Base-by-base conservation (phyloP, 257 asterid species). In the Gardenia jasminoides region DNA sequence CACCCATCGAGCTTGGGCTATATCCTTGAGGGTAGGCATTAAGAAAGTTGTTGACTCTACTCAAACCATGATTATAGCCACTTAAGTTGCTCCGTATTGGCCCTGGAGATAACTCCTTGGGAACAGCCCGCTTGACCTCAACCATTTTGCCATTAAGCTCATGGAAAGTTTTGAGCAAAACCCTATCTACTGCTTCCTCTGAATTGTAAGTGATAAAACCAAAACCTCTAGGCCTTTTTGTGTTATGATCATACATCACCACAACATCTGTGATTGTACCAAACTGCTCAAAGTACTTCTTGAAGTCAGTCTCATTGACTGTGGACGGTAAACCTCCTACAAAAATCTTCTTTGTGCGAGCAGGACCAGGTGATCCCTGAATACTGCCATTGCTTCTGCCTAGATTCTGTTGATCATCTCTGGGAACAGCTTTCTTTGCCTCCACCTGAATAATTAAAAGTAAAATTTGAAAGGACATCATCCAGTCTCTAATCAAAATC, bases 171-270 rank as follows among this genome's bases (percentile, higher is more conserved):
- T 91, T 93, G 82, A 80, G 81, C 58, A 93, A 84, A 75, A 91
- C 97, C 80, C 83, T 88, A 56, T 90, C 96, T 66, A 92, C 97
- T n/a, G 94, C 94, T 61, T 92, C 97, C 88, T 90, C 98, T 24
- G 88, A 88, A 69, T 92, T 94, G 17, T 86, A 93, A 36, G 98
- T 92, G 82, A 93, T 88, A 64, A 93, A 93, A 48, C 98, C 98
- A 72, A 93, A 93, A 79, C 98, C 97, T 90, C 98, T 90, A 70
- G 98, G 97, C 86, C 98, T 89, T 80, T 92, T 96, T 20, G 98
- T 94, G 67, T 91, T 94, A 78, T 92, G 98, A 80, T 94, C 97
- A 80, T 92, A 94, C 98, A 94, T 92, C 80, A 94, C 98, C 43
- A 94, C 97, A 26, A 90, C 98, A 75, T 94, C 98, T 3, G 93